These are phyloP conservation scores for Cryptosporidium meleagridis DNA, from an alignment of 169 alveolate genomes.

Conservation along the genomic window DNA sequence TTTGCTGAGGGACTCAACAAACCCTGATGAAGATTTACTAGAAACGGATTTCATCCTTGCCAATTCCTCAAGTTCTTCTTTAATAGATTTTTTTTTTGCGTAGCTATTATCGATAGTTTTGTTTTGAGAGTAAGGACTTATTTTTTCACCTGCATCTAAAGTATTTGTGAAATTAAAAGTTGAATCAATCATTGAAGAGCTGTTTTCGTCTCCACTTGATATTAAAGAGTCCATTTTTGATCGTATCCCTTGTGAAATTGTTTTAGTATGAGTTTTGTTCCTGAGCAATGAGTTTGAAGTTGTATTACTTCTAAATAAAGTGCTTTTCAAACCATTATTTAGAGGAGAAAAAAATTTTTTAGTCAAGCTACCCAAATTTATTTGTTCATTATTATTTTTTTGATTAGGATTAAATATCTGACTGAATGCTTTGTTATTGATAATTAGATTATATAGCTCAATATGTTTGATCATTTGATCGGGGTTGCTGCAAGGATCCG, in stretches of 20 bases:
- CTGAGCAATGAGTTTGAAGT: not conserved
- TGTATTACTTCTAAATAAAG: not conserved
- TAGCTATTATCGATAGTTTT: not conserved
- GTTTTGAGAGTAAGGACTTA: not conserved
- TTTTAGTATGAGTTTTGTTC: not conserved
- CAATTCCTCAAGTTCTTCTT: constrained; percentile 14
- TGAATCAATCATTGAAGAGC: not conserved
- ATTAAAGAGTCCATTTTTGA: not conserved
- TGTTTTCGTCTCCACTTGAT: not conserved
- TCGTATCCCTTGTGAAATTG: not conserved
- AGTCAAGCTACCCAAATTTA: not conserved
- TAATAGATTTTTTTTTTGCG: not conserved
- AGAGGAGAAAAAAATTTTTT: not conserved
- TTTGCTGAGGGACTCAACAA: not conserved
- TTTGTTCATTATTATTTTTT: not conserved
- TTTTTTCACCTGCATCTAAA: not conserved
- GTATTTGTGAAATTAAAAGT: not conserved
- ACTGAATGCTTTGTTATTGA: not conserved
- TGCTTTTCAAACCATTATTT: not conserved
- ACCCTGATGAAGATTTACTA: constrained; percentile 6
- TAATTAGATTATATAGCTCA: constrained; percentile 7
- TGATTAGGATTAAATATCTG: not conserved
- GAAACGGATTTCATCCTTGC: constrained; percentile 13
- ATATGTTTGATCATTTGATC: not conserved
- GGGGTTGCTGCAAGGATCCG: constrained; percentile 56